A percentile compares a stretch with the other conserved stretches of the same genome.
Conservation (phyloP, 1,284 basidiomycete genomes). For the Heterobasidion parviporum region DNA sequence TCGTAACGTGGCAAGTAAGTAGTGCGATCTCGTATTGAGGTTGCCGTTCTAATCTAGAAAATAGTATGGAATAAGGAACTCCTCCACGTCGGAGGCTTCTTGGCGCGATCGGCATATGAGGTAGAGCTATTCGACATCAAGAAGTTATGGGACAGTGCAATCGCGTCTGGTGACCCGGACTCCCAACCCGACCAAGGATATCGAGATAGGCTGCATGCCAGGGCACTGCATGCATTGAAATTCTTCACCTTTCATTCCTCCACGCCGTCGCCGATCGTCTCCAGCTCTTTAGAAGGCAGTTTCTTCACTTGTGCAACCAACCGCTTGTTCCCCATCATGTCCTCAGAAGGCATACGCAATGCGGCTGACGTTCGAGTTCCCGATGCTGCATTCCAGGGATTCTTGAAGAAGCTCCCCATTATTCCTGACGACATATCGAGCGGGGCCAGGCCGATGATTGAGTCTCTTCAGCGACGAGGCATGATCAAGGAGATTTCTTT, state of each 20-base stretch:
- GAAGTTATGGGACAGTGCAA: slow-evolving; percentile 46
- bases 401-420: slow-evolving; percentile 77
- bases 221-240: slow-evolving; percentile 77
- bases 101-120: slow-evolving; percentile 83
- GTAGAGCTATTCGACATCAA: slow-evolving; percentile 64
- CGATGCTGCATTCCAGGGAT: slow-evolving; percentile 65
- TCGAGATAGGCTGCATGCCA: slow-evolving; percentile 43
- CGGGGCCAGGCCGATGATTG: slow-evolving; percentile 60
- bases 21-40: neutral
- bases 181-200: slow-evolving; percentile 31
- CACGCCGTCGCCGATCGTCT: slow-evolving; percentile 84
- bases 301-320: slow-evolving; percentile 66
- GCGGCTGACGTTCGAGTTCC: slow-evolving; percentile 74
- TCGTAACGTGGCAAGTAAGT: slow-evolving; percentile 65
- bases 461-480: slow-evolving; percentile 54
- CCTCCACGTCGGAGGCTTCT: slow-evolving; percentile 75
- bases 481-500: slow-evolving; percentile 82
- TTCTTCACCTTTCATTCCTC: slow-evolving; percentile 88
- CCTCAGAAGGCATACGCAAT: slow-evolving; percentile 69
- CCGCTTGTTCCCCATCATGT: slow-evolving; percentile 66
- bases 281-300: slow-evolving; percentile 65
- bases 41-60: neutral
- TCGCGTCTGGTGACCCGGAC: slow-evolving; percentile 17
- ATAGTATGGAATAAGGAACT: slow-evolving; percentile 86
- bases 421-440: slow-evolving; percentile 62